Evolutionary conservation across 2,329 filamentous ascomycete genomes (phyloP), one percentile per base, ranked within the genome.

Genomic region (Beauveria caledonica): DNA sequence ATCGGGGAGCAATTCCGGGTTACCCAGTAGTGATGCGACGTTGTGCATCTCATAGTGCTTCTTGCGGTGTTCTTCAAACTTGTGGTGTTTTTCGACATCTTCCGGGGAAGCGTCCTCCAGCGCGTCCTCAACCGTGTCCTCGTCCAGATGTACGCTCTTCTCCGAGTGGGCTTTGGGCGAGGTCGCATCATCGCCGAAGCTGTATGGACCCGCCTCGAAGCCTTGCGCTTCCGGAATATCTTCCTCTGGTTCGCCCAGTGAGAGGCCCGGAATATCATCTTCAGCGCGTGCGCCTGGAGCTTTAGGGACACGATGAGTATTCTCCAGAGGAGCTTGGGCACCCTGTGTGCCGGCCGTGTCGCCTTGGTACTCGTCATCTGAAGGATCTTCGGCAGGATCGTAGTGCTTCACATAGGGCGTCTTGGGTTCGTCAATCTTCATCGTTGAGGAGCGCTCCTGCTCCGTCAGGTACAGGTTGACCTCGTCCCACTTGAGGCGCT

Each of bases 361-460:
- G 51, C 60, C 61, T 76, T 65, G 67, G 29, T 89, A 86, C 60
- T 89, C 81, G 69, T 96, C 87, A 64, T 94, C 90, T 39, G 87
- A 88, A 56, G 91, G 90, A 64, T 97, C 93, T 70, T 97, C 91
- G 46, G 86, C 73, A 5, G 92, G 92, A 70, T 97, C 90, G 74
- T 97, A 97, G 69, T 92, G 90, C 70, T 88, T 89, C 40, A 91
- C 94, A 72, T 93, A 99, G 5, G 94, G 94, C 8, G 94, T 99
- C 81, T 99, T 99, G 63, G 94, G 94, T 78, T 99, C 94, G 66
- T 92, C 90, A 65, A 99, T 99, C 81, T 97, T 99, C 94, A 99
- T 99, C 62, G 92, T 97, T 63, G 89, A 88, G 62, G 87, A 91
- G 75, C 90, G 92, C 75, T 97, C 91, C 75, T 97, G 93, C 77